Base-by-base conservation (phyloP, 2,329 filamentous ascomycete genomes). In the Penicillium sp. region DNA sequence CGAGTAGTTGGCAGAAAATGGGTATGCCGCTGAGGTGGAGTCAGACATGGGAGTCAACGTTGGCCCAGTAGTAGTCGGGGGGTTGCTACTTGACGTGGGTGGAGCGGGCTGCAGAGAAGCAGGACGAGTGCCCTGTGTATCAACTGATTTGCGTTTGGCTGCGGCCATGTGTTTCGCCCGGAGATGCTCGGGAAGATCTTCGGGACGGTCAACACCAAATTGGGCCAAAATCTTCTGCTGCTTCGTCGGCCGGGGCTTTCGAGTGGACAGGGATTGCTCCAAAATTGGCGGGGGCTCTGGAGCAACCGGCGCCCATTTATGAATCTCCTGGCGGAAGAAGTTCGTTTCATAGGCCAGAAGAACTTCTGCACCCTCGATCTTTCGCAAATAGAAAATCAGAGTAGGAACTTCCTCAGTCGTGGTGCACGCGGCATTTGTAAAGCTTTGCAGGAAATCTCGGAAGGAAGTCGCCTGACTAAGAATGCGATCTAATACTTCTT, bases 301-400 rank as follows among this genome's bases (percentile, higher is more conserved):
- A 1, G 94, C 92, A 23, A 97, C 91, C 2, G 92, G 92, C 34
- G 88, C 91, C 89, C 91, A 96, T 70, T 91, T 95, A 75, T 99
- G 94, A 52, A 99, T 81, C 69, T 97, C 92, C 70, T 96, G 92
- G 21, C 93, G 87, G 78, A 99, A 93, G 73, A 95, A 96, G 70
- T 99, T 99, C n/a, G 93, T 97, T 76, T 99, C 94, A 53, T 88
- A 89, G 0, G 92, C 85, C 2, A 99, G 81, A 3, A 99, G 82
- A 48, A 99, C 92, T 71, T 99, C 94, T 1, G 94, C 92, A 2
- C 94, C 94, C 75, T 99, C 94, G 50, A 99, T 92, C 77, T 99
- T 99, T 53, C 94, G 90, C 36, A 99, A 80, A 66, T 96, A 97
- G 74, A 99, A 99, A 5, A 95, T 86, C 72, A 97, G 89, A 0